Percentiles rank a stretch among this genome's conserved stretches.
Conservation (phyloP, 495 filamentous ascomycete genomes). For the Xylaria curta region DNA sequence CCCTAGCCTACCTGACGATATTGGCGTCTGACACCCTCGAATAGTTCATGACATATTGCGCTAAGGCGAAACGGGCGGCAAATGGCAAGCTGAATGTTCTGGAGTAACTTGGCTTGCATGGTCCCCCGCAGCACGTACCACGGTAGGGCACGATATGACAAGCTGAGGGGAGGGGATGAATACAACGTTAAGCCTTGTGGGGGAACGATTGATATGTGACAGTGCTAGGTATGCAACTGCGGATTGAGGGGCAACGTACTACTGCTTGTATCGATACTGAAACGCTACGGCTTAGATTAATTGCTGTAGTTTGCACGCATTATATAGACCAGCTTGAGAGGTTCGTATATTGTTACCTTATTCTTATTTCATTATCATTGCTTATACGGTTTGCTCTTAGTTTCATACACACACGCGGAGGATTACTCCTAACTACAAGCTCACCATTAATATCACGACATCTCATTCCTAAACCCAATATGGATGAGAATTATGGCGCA, state of each 20-base stretch:
- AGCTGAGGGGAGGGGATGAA: neutral
- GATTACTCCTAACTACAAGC: neutral
- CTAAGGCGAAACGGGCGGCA: neutral
- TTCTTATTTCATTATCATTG: neutral
- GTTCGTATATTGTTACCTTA: neutral
- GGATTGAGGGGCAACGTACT: neutral
- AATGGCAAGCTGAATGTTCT: slow-evolving; percentile 18
- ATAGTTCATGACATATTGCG: neutral
- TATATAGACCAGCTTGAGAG: slow-evolving; percentile 3
- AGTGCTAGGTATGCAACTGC: neutral
- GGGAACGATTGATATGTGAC: neutral
- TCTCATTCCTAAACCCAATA: neutral
- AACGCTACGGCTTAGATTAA: neutral
- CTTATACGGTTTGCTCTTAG: neutral
- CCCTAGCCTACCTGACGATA: neutral
- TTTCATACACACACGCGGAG: neutral
- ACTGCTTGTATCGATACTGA: neutral
- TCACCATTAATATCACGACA: neutral
- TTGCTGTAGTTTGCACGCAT: neutral
- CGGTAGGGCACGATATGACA: neutral
- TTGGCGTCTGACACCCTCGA: neutral
- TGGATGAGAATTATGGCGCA: slow-evolving; percentile 30
- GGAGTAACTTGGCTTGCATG: slow-evolving; percentile 3
- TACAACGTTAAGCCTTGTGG: neutral
- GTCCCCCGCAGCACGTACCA: neutral